Evolutionary conservation across 768 basidiomycete species (phyloP).

Genomic region (Pleurotus citrinopileatus): DNA sequence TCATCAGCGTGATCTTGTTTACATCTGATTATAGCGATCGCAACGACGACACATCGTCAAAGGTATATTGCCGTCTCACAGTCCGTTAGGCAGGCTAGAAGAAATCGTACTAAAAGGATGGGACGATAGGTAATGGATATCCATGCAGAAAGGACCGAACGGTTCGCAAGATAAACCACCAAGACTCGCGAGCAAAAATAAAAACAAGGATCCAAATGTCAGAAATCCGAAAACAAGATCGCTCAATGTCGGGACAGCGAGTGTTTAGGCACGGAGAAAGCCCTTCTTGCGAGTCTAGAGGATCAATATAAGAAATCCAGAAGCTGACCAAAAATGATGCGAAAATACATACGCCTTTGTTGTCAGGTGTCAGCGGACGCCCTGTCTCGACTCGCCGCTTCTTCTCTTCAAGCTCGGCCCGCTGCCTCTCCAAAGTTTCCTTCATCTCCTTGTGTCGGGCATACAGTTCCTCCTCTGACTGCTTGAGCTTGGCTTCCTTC

Average conservation of each 20-base stretch:
- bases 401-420: conserved; percentile 95
- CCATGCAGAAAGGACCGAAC: conserved; percentile 58
- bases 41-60: not conserved
- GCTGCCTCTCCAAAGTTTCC: conserved; percentile 96
- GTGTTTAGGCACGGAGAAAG: conserved; percentile 61
- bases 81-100: conserved; percentile 20
- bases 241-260: conserved; percentile 24
- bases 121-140: conserved; percentile 47
- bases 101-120: conserved; percentile 46
- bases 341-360: conserved; percentile 67
- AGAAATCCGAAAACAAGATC: conserved; percentile 16
- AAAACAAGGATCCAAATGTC: conserved; percentile 24
- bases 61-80: conserved; percentile 6
- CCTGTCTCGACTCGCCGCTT: conserved; percentile 95
- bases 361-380: conserved; percentile 90
- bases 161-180: conserved; percentile 52
- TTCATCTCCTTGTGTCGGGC: conserved; percentile 99
- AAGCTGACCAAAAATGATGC: conserved; percentile 8
- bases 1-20: conserved; percentile 10
- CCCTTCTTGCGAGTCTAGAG: conserved; percentile 68
- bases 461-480: conserved; percentile 98
- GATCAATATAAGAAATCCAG: conserved; percentile 16
- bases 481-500: conserved; percentile 98
- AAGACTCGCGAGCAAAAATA: conserved; percentile 28
- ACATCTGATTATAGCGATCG: conserved; percentile 8